A percentile compares a stretch with the other conserved stretches of the same genome.
phyloP scores from a whole-genome alignment of 805 yeast species.

The Jamesozyma jinghongensis region DNA sequence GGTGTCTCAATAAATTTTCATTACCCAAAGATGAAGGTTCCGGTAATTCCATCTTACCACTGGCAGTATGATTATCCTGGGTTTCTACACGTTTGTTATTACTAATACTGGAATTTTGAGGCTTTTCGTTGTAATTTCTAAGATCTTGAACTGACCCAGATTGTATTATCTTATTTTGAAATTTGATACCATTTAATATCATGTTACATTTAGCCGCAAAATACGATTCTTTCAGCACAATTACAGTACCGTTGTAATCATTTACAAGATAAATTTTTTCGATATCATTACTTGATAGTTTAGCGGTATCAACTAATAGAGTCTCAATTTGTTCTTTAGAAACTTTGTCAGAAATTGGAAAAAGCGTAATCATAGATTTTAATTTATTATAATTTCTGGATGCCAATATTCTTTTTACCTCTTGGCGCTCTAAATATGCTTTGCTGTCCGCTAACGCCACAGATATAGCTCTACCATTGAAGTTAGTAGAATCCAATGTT shows the following conservation, averaged over 20 bases:
- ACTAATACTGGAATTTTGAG: too few relatives aligned
- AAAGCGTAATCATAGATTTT: conserved; percentile 16
- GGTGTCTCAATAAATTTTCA: too few relatives aligned
- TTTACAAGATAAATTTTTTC: conserved; percentile 38
- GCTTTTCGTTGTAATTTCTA: conserved; percentile 3
- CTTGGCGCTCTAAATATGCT: conserved; percentile 29
- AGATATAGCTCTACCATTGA: conserved; percentile 41
- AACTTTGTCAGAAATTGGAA: conserved; percentile 24
- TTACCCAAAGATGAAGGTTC: too few relatives aligned
- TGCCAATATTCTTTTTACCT: conserved; percentile 24
- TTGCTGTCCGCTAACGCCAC: conserved; percentile 42
- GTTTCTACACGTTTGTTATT: too few relatives aligned
- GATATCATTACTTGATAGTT: conserved; percentile 20
- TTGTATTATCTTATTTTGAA: conserved; percentile 30
- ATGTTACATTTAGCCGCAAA: conserved; percentile 47
- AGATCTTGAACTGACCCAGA: conserved; percentile 32
- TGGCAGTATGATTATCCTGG: too few relatives aligned
- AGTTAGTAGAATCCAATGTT: conserved; percentile 31
- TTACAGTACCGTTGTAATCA: conserved; percentile 39
- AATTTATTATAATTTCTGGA: conserved; percentile 9
- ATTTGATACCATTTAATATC: conserved; percentile 32
- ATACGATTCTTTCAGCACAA: conserved; percentile 35
- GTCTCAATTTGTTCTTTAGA: conserved; percentile 15
- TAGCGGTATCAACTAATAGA: conserved; percentile 10
- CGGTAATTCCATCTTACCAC: too few relatives aligned